phyloP scores from a whole-genome alignment of 1,284 basidiomycete genomes.

The Cryptococcus neoformans region DNA sequence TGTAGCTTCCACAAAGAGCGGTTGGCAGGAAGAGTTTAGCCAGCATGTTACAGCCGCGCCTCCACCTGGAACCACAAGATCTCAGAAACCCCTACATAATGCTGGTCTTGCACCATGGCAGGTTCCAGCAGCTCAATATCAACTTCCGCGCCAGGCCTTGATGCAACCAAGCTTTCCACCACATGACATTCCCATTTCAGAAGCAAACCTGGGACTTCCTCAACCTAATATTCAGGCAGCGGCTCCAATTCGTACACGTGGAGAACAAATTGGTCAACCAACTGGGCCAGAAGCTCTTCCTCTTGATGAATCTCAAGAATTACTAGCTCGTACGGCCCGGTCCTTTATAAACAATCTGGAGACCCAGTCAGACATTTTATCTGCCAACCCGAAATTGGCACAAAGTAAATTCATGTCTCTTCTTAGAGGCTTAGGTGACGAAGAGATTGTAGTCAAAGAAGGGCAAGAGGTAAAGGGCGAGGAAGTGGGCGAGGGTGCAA shows the following conservation, averaged over 20 bases:
- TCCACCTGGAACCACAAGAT: conserved; percentile 23
- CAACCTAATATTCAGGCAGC: too few species aligned
- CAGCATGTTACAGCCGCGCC: background rate
- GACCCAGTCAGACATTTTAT: conserved; percentile 29
- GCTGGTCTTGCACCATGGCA: conserved; percentile 14
- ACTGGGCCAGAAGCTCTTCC: conserved; percentile 4
- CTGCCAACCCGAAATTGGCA: conserved; percentile 80
- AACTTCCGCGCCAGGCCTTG: background rate
- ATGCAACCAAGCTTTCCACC: too few species aligned
- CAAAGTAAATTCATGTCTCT: conserved; percentile 83
- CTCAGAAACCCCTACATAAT: background rate
- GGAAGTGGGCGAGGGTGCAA: conserved; percentile 41
- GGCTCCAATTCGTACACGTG: background rate
- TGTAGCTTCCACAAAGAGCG: background rate
- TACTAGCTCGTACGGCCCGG: conserved; percentile 71
- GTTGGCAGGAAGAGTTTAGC: background rate
- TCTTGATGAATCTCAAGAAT: conserved; percentile 54
- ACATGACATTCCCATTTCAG: too few species aligned
- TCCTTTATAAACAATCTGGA: conserved; percentile 66
- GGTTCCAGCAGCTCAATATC: background rate
- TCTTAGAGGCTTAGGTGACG: conserved; percentile 80
- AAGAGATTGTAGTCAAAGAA: conserved; percentile 74
- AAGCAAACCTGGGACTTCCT: too few species aligned
- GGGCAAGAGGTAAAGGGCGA: conserved; percentile 32
- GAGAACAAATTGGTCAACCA: background rate